Evolutionary conservation across 164 flowering plant genomes (phyloP).

Genomic region (Pachysandra terminalis): DNA sequence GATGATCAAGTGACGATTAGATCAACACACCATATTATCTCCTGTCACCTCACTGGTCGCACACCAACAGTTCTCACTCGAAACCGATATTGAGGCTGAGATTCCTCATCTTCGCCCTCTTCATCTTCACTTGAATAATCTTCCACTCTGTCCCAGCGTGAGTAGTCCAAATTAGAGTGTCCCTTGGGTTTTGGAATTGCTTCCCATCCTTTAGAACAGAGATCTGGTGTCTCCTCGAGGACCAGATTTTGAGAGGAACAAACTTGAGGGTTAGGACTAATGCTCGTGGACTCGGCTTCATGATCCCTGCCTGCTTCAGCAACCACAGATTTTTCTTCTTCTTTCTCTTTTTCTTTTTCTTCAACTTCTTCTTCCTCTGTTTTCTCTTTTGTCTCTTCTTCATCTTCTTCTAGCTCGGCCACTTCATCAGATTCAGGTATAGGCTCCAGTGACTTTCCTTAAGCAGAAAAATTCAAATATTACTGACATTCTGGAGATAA

Average conservation of each 20-base stretch:
- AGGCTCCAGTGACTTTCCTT: conserved; percentile 89
- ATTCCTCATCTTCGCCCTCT: conserved; percentile 64
- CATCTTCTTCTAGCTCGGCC: conserved; percentile 47
- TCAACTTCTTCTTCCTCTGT: conserved; percentile 16
- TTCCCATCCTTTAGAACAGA: conserved; percentile 59
- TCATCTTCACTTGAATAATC: conserved; percentile 82
- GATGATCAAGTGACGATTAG: conserved; percentile 3
- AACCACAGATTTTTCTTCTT: conserved; percentile 14
- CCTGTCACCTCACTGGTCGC: conserved; percentile 55
- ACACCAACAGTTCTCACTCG: conserved; percentile 82
- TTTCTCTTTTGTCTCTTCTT: conserved; percentile 33
- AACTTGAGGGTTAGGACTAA: conserved; percentile 14
- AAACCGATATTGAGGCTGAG: conserved; percentile 75
- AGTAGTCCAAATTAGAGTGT: conserved; percentile 82
- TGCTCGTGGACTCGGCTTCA: conserved; percentile 14
- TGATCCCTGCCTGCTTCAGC: conserved; percentile 5
- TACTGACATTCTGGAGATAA: conserved; percentile 9
- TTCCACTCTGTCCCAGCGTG: conserved; percentile 85
- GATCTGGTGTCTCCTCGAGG: conserved; percentile 21
- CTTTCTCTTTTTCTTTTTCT: conserved; percentile 6
- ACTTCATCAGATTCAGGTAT: conserved; percentile 77
- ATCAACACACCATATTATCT: background rate
- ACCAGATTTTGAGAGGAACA: conserved; percentile 17
- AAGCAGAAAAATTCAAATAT: conserved; percentile 24
- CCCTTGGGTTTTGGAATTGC: conserved; percentile 91